A percentile compares a stretch with the other conserved stretches of the same genome.
Evolutionary conservation across 148 eudicot species (phyloP).

Genomic region (Cornus controversa): DNA sequence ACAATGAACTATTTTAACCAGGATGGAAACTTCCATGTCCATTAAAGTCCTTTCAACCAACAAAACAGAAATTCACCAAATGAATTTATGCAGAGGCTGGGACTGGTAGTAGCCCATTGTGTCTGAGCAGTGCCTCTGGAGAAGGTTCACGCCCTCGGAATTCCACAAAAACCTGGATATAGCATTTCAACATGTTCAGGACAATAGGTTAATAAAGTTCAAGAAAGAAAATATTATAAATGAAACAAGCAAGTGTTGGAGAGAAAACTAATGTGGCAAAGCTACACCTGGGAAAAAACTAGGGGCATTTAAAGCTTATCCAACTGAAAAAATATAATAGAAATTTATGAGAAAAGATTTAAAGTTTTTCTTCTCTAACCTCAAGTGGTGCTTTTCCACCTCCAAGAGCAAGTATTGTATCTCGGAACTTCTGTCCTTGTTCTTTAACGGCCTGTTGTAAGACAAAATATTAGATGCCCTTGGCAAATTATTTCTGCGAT

Average conservation of each 20-base stretch:
- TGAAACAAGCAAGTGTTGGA: background rate
- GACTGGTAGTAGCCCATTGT: constrained; percentile 73
- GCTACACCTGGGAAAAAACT: background rate
- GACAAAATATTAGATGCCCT: background rate
- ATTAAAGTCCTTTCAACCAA: background rate
- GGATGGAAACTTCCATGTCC: background rate
- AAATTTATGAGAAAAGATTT: too few relatives aligned
- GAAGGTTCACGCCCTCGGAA: constrained; percentile 98
- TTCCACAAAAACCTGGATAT: constrained; percentile 76
- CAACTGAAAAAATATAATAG: background rate
- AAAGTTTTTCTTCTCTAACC: constrained; percentile 32
- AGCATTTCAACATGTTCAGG: background rate
- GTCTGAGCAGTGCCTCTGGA: constrained; percentile 89
- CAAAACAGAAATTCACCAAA: background rate
- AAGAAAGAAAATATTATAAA: background rate
- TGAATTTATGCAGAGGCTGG: constrained; percentile 24
- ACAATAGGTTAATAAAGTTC: constrained; percentile 1
- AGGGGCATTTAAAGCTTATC: background rate
- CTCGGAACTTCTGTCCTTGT: constrained; percentile 83
- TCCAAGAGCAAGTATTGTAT: constrained; percentile 94
- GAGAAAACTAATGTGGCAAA: background rate
- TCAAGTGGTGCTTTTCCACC: constrained; percentile 93
- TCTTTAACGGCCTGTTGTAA: constrained; percentile 74
- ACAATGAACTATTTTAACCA: background rate
- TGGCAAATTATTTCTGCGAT: background rate